Conservation (phyloP, 169 alveolate species). For the Plasmodium gallinaceum region DNA sequence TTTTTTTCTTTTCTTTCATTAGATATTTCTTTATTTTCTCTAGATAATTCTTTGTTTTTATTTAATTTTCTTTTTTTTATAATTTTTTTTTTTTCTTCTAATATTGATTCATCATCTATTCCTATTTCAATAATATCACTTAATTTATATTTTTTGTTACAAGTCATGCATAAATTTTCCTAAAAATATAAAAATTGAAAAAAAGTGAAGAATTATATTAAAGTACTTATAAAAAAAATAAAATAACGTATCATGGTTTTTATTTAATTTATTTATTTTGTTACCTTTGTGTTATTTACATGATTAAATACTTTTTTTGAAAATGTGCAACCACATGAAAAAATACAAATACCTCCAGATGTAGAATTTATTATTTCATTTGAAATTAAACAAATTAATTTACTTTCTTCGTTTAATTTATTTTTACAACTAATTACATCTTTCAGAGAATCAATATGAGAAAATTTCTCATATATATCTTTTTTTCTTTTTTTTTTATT, state of each 20-base stretch:
- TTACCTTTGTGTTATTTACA: constrained; percentile 23
- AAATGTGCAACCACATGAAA: constrained; percentile 67
- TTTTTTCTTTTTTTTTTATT: constrained; percentile 57
- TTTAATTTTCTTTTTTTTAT: constrained; percentile 19
- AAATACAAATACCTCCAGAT: constrained; percentile 52
- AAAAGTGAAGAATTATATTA: neutral
- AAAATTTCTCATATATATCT: constrained; percentile 38
- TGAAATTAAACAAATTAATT: constrained; percentile 57
- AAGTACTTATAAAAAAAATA: neutral
- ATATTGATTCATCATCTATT: constrained; percentile 24
- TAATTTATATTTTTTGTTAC: constrained; percentile 32
- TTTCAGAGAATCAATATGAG: constrained; percentile 57
- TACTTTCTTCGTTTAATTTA: constrained; percentile 55
- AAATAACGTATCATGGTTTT: too few species aligned
- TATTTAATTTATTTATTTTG: neutral
- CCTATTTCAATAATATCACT: constrained; percentile 70
- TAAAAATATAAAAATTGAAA: neutral
- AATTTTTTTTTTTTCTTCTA: constrained; percentile 25
- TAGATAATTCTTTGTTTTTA: constrained; percentile 20
- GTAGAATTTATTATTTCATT: constrained; percentile 71
- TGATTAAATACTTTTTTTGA: constrained; percentile 63
- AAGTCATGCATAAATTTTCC: constrained; percentile 39
- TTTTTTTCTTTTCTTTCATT: neutral
- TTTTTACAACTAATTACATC: constrained; percentile 62
- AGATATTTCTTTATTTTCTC: constrained; percentile 16